Base-by-base conservation (phyloP, 305 asterid genomes). In the Fraxinus floribunda region DNA sequence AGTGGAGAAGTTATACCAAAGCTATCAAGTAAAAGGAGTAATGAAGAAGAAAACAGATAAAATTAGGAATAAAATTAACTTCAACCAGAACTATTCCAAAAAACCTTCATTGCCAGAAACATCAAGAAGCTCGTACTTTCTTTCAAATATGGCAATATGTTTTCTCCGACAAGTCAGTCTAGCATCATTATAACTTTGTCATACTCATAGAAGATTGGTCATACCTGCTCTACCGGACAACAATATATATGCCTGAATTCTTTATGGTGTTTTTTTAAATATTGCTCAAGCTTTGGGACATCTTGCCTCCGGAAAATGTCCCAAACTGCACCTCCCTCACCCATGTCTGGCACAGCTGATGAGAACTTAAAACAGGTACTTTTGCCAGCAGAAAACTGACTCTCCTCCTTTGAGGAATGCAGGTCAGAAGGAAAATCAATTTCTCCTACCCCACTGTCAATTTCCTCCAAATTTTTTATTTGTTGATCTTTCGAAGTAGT, bases 321-420 rank as follows among this genome's bases (percentile, higher is more conserved):
- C 94, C 94, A 91, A 35, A 89, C 82, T 55, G 95, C 95, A 85
- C 94, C 91, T 75, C 90, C 94, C 80, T 86, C 88, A 34, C 24
- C 70, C 73, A 35, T 78, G 74, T 86, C 87, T 76, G 82, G 57
- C 41, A 66, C 80, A 32, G 78, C 70, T 75, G 83, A 81, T 78
- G 73, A 22, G 6, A 72, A 73, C 24, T 72, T 41, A 55, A 77
- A 35, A 76, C 66, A 39, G 34, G 81, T 34, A 76, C 79, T 62
- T 60, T 75, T 74, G 76, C 55, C 76, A 76, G 52, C 68, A 78
- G 83, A 76, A 5, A 62, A 55, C 73, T 52, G 35, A 64, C 39
- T 52, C 79, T 49, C 86, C 82, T 15, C 15, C 13, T 78, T 70
- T 24, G 29, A 75, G 64, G 7, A 72, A 74, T 41, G 16, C 75